phyloP scores from a whole-genome alignment of 208 protist genomes.

The Balamuthia mandrillaris region DNA sequence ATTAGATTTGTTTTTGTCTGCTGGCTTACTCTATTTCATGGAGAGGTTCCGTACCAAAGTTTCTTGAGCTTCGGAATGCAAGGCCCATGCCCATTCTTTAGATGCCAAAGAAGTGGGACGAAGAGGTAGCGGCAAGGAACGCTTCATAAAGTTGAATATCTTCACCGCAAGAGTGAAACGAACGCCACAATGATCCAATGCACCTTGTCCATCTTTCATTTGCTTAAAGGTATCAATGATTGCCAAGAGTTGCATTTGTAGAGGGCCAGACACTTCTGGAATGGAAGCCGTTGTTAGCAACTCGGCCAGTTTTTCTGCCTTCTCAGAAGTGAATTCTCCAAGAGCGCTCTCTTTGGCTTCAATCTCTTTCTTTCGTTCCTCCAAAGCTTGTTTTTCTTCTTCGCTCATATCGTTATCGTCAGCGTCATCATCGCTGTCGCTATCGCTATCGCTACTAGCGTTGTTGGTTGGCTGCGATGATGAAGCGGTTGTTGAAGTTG shows the following conservation, averaged over 20 bases:
- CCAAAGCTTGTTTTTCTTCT: background rate
- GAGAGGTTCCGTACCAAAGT: constrained; percentile 9
- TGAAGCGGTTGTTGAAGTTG: background rate
- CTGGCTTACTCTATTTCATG: too few species aligned
- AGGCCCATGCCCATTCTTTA: constrained; percentile 51
- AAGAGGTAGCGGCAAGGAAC: too few species aligned
- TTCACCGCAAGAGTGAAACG: background rate
- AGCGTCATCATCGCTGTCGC: background rate
- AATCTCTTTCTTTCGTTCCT: background rate
- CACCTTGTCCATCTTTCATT: constrained; percentile 4
- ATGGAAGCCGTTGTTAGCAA: constrained; percentile 4
- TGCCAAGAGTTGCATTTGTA: constrained; percentile 45
- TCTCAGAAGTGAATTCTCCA: background rate
- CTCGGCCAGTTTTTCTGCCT: constrained; percentile 17
- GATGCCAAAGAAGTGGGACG: background rate
- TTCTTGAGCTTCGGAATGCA: constrained; percentile 60
- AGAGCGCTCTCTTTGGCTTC: background rate
- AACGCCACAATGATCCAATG: constrained; percentile 35
- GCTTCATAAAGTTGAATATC: background rate
- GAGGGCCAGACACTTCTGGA: background rate
- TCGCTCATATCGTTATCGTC: background rate
- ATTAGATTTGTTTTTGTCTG: too few species aligned
- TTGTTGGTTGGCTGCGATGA: background rate
- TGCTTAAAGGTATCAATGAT: constrained; percentile 38
- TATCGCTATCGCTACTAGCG: background rate